These are phyloP conservation scores for Hanseniaspora clermontiae DNA, from an alignment of 805 yeast genomes.

Conservation along the genomic window DNA sequence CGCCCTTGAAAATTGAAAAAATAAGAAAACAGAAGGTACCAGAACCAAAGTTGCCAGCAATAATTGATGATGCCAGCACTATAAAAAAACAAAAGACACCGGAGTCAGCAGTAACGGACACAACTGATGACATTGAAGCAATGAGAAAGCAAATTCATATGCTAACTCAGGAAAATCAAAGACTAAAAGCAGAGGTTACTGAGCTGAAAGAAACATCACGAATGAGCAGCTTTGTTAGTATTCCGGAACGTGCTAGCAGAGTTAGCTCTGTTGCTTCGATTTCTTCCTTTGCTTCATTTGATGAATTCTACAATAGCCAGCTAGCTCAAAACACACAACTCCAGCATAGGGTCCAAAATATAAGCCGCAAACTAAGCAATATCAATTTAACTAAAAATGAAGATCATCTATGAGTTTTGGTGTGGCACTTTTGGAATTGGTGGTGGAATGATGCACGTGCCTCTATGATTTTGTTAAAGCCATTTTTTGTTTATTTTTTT, in stretches of 20 bases:
- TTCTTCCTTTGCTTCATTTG: not conserved
- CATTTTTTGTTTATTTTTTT: too few relatives aligned
- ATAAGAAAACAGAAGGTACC: not conserved
- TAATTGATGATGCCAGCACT: not conserved
- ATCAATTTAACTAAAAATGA: not conserved
- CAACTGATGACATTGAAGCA: not conserved
- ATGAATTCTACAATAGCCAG: not conserved
- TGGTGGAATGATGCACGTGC: too few relatives aligned
- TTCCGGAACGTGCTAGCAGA: not conserved
- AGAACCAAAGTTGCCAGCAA: not conserved
- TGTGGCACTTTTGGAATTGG: not conserved
- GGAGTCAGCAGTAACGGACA: not conserved
- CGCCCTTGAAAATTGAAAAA: not conserved
- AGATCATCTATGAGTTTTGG: not conserved
- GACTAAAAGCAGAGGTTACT: not conserved
- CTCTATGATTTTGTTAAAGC: too few relatives aligned
- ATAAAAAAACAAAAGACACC: too few relatives aligned
- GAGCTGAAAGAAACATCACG: not conserved
- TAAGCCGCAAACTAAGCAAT: not conserved
- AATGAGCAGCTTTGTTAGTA: not conserved
- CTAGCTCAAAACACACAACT: not conserved
- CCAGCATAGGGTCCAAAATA: not conserved
- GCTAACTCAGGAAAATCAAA: not conserved
- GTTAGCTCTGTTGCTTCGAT: not conserved
- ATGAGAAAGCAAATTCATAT: not conserved